phyloP scores from a whole-genome alignment of 75 land plant genomes.

The Chamaecyparis obtusa region DNA sequence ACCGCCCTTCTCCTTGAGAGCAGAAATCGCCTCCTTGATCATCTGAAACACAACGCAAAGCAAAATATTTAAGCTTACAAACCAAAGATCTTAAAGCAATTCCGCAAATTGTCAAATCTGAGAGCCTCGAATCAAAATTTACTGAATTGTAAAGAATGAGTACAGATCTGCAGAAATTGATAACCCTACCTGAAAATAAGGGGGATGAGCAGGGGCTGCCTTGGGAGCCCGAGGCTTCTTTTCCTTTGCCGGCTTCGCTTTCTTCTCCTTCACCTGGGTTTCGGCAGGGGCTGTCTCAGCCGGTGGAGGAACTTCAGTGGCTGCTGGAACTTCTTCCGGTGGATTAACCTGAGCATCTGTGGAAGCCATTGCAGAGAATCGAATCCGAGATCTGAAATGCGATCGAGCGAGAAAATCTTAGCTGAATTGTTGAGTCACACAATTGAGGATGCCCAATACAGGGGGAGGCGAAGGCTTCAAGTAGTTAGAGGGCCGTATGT shows the following conservation, averaged over 20 bases:
- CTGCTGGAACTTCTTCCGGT: not conserved
- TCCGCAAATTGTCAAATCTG: not conserved
- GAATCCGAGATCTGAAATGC: not conserved
- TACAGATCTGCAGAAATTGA: not conserved
- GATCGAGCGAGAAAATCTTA: not conserved
- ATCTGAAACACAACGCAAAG: conserved; percentile 31
- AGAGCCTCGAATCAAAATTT: not conserved
- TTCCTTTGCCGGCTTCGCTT: conserved; percentile 16
- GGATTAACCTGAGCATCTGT: not conserved
- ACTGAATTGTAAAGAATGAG: not conserved
- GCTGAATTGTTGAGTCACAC: not conserved
- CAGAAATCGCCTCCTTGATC: conserved; percentile 65
- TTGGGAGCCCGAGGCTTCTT: conserved; percentile 41
- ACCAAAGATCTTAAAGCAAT: not conserved
- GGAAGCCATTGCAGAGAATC: conserved; percentile 3
- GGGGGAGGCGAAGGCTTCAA: not conserved
- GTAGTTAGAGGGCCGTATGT: not conserved
- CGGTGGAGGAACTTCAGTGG: not conserved
- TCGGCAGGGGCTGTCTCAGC: not conserved
- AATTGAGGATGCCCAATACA: not conserved
- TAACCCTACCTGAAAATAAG: conserved; percentile 65
- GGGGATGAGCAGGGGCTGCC: conserved; percentile 57
- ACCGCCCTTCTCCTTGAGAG: conserved; percentile 60
- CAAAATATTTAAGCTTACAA: not conserved
- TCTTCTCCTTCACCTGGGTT: conserved; percentile 13